These are phyloP conservation scores for Suillus plorans DNA, from an alignment of 768 basidiomycete species.

Conservation along the genomic window DNA sequence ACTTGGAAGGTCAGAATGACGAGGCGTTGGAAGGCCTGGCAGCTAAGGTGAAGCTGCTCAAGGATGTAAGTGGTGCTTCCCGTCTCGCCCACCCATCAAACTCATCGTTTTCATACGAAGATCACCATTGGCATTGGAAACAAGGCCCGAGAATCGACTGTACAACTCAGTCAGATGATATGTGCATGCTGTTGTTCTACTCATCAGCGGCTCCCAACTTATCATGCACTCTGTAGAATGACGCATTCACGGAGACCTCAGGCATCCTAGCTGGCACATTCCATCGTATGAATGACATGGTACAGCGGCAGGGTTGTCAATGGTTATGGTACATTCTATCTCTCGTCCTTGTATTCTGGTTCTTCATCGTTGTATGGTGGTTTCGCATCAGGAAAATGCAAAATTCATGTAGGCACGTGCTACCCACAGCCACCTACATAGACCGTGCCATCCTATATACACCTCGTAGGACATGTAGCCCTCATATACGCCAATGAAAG, in stretches of 20 bases:
- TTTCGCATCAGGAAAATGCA: slow-evolving; percentile 45
- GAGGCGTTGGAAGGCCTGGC: slow-evolving; percentile 72
- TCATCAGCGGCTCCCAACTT: slow-evolving; percentile 3
- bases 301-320: slow-evolving; percentile 86
- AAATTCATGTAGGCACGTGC: too few relatives aligned
- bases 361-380: slow-evolving; percentile 95
- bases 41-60: slow-evolving; percentile 91
- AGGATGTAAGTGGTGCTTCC: slow-evolving; percentile 72
- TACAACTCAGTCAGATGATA: slow-evolving; percentile 93
- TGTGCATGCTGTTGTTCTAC: slow-evolving; percentile 27
- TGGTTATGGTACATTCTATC: slow-evolving; percentile 97
- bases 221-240: slow-evolving; percentile 61
- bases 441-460: too few relatives aligned
- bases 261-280: slow-evolving; percentile 90
- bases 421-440: too few relatives aligned
- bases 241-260: slow-evolving; percentile 91
- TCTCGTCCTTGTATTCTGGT: slow-evolving; percentile 89
- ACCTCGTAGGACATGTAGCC: too few relatives aligned
- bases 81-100: slow-evolving; percentile 5
- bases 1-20: slow-evolving; percentile 95
- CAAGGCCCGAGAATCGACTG: slow-evolving; percentile 93
- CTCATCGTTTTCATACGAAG: slow-evolving; percentile 31
- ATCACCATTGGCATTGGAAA: slow-evolving; percentile 95
- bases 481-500: too few relatives aligned
- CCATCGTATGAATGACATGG: slow-evolving; percentile 97